phyloP scores from a whole-genome alignment of 495 filamentous ascomycete genomes.

The Hypoxylon subgilvum region DNA sequence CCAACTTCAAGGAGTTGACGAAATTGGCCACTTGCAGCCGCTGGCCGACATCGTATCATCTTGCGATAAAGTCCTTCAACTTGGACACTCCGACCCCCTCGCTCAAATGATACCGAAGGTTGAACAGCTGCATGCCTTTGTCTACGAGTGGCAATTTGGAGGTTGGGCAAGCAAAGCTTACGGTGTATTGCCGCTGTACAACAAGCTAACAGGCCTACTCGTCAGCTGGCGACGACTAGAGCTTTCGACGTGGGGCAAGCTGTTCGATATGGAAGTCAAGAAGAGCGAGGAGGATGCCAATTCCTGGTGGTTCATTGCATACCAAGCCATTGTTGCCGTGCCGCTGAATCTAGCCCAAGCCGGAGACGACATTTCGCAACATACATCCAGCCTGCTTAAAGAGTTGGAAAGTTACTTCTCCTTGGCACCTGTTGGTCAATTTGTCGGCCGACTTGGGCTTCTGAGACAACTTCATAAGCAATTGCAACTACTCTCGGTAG shows the following conservation, averaged over 20 bases:
- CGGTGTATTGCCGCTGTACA: conserved; percentile 69
- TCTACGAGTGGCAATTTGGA: conserved; percentile 89
- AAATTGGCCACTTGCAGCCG: conserved; percentile 63
- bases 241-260: conserved; percentile 83
- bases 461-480: conserved; percentile 74
- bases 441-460: conserved; percentile 69
- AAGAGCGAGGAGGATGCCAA: conserved; percentile 76
- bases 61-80: conserved; percentile 73
- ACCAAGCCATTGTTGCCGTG: conserved; percentile 80
- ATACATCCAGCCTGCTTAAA: conserved; percentile 70
- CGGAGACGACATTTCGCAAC: conserved; percentile 61
- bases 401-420: conserved; percentile 77
- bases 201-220: conserved; percentile 74
- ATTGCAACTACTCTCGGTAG: conserved; percentile 60
- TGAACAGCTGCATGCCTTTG: conserved; percentile 78
- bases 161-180: conserved; percentile 81
- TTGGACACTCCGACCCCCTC: conserved; percentile 82
- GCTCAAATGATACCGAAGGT: conserved; percentile 81
- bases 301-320: conserved; percentile 97
- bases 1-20: conserved; percentile 66
- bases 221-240: conserved; percentile 90
- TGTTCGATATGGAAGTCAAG: conserved; percentile 84
- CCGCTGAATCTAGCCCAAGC: conserved; percentile 66
- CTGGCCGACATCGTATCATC: conserved; percentile 75
- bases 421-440: conserved; percentile 80